Evolutionary conservation across 441 rosid species (phyloP), one percentile per base, ranked within the genome.

Genomic region (Erysimum cheiri): DNA sequence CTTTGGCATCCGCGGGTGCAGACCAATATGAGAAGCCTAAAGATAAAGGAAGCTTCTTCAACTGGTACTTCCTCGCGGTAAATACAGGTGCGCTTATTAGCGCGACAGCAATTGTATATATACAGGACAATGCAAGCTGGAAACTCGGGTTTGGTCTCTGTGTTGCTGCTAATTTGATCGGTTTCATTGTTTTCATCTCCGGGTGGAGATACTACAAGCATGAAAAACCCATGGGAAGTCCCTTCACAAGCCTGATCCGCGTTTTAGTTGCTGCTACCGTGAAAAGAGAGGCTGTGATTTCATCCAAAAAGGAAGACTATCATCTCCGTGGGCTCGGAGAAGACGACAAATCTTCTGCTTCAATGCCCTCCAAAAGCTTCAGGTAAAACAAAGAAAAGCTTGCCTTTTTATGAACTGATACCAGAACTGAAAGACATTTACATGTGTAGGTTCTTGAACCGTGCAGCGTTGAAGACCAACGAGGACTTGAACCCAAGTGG

Each of bases 71-170:
- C 73, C 71, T 84, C 55, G 61, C 74, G 57, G 15, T 84, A 80
- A 64, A 54, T 52, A 11, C 11, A 2, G 71, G 63, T 2, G 41
- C 39, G 9, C 71, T 73, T 15, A 55, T 74, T 26, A 73, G 86
- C 47, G 29, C 68, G 64, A 80, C 82, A 0, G 78, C 75, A 6
- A 26, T 80, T 22, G 78, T 79, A 19, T 82, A 80, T 46, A 26
- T 80, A 0, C 71, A 79, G 73, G 86, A 84, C 52, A 85, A 77
- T 53, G n/a, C 80, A 3, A 77, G 88, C 63, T 85, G 87, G 86
- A 72, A 56, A 3, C 2, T 78, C 2, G 88, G 86, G 4, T 84
- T 80, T 52, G 69, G 79, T 28, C 26, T 85, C 3, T 71, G 60
- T 6, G 35, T 70, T 14, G 81, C 76, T 0, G 77, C 44, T 50